Conservation (phyloP, 768 basidiomycete genomes). For the Lentinula aciculospora region DNA sequence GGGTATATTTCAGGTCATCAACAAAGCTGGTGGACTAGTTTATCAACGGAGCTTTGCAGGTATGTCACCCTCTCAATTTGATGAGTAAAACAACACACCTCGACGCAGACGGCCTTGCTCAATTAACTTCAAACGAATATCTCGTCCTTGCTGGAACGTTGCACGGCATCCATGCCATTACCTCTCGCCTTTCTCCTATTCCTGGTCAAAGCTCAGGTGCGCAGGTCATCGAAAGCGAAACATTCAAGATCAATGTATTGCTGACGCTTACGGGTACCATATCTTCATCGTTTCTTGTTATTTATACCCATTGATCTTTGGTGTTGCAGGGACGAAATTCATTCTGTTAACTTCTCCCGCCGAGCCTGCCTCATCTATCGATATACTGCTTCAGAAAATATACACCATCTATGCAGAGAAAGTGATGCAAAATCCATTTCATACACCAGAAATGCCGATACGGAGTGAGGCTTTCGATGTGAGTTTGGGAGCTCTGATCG, state of each 20-base stretch:
- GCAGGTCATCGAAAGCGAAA: constrained; percentile 93
- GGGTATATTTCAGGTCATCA: constrained; percentile 75
- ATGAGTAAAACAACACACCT: constrained; percentile 2
- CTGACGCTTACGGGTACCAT: constrained; percentile 84
- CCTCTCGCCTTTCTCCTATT: constrained; percentile 81
- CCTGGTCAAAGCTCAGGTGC: constrained; percentile 74
- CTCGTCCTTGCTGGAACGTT: constrained; percentile 94
- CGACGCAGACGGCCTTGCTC: constrained; percentile 78
- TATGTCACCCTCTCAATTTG: constrained; percentile 20
- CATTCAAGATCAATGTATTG: constrained; percentile 90
- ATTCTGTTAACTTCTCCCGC: constrained; percentile 83
- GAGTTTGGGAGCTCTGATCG: constrained; percentile 58
- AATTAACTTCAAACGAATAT: constrained; percentile 89
- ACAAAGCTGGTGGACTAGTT: constrained; percentile 96
- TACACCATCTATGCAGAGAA: constrained; percentile 94
- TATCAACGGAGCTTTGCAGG: constrained; percentile 92
- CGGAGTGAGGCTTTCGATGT: constrained; percentile 85
- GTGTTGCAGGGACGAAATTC: constrained; percentile 81
- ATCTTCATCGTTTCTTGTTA: not conserved
- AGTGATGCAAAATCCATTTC: constrained; percentile 99
- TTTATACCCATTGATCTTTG: not conserved
- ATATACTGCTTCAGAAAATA: constrained; percentile 73
- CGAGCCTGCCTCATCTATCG: constrained; percentile 53
- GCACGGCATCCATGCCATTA: constrained; percentile 99
- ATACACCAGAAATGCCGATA: constrained; percentile 99